Conservation (phyloP, 2,329 filamentous ascomycete species). For the Geoglossum cookeanum region DNA sequence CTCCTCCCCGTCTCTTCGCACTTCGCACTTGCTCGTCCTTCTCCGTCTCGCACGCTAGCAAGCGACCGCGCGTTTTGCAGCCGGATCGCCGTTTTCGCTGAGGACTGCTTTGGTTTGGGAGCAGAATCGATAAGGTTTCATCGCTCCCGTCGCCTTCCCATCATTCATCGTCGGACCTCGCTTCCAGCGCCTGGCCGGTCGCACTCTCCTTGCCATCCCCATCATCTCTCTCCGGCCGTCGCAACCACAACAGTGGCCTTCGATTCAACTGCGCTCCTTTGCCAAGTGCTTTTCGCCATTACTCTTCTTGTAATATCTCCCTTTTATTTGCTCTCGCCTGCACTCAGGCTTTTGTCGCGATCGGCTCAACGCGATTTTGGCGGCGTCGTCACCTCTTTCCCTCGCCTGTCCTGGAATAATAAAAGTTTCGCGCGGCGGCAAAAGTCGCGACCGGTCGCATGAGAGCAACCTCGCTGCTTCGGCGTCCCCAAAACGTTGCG, state of each 20-base stretch:
- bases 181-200: neutral
- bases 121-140: neutral
- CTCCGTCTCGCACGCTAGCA: neutral
- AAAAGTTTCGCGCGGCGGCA: constrained; percentile 1
- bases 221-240: neutral
- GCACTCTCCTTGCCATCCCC: neutral
- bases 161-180: neutral
- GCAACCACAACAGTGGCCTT: neutral
- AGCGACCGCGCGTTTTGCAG: neutral
- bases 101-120: neutral
- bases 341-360: neutral
- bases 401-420: neutral
- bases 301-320: neutral
- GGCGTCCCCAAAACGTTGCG: neutral
- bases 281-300: neutral
- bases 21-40: neutral
- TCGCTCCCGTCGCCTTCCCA: neutral
- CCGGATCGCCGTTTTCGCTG: neutral
- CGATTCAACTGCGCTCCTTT: constrained; percentile 1
- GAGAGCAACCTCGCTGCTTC: neutral
- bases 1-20: neutral
- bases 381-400: neutral
- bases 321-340: neutral
- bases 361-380: neutral
- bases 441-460: constrained; percentile 1